phyloP scores from a whole-genome alignment of 176 grass and related monocot species.

The Lolium rigidum region DNA sequence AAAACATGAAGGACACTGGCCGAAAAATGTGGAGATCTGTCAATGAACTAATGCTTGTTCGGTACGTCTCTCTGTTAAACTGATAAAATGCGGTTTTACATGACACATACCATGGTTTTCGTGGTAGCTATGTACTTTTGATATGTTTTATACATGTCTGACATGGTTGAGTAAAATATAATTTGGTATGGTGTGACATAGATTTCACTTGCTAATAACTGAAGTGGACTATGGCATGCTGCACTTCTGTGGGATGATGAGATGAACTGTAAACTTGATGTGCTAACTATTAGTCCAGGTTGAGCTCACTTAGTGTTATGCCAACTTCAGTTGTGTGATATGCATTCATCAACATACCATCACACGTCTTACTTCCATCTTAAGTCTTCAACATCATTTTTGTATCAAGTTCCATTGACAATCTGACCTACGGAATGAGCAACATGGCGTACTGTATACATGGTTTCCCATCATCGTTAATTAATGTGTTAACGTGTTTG shows the following conservation, averaged over 20 bases:
- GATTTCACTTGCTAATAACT: background rate
- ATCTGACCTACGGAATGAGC: background rate
- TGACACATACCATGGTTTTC: conserved; percentile 6
- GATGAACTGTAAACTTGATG: conserved; percentile 8
- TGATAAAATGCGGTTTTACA: conserved; percentile 1
- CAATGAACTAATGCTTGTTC: conserved; percentile 92
- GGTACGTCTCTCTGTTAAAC: conserved; percentile 52
- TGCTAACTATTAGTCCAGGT: background rate
- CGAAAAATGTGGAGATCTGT: conserved; percentile 96
- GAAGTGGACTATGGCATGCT: background rate
- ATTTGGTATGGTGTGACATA: conserved; percentile 1
- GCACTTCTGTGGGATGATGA: background rate
- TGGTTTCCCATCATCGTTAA: background rate
- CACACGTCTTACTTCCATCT: background rate
- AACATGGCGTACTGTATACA: background rate
- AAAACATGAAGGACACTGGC: conserved; percentile 76
- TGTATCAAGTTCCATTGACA: background rate
- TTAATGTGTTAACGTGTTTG: background rate
- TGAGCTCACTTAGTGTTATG: background rate
- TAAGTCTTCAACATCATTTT: background rate
- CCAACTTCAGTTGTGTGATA: background rate
- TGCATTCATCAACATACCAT: background rate
- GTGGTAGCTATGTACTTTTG: background rate
- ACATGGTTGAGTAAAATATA: background rate
- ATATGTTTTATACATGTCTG: background rate